Evolutionary conservation across 2,329 filamentous ascomycete species (phyloP).

Genomic region (Fusarium solani-melongenae): DNA sequence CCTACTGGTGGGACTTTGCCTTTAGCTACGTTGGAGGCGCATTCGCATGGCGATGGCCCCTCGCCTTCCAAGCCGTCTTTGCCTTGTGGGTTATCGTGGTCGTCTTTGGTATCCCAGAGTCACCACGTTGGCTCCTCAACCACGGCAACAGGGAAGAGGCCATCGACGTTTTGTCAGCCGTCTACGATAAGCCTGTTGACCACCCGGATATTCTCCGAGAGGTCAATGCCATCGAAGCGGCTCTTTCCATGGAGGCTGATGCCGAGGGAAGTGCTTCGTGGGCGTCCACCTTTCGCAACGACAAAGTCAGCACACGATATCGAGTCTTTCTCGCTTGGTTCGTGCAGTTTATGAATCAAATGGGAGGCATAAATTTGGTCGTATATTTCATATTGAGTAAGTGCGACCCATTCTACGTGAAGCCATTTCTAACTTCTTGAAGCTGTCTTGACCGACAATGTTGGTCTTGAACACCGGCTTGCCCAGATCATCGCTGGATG

Average conservation of each 20-base stretch:
- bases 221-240: conserved; percentile 52
- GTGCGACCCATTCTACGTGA: background rate
- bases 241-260: conserved; percentile 52
- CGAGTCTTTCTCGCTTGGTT: conserved; percentile 28
- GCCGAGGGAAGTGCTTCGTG: conserved; percentile 46
- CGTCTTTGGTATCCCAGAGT: conserved; percentile 53
- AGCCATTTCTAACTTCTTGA: background rate
- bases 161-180: conserved; percentile 48
- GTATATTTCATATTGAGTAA: conserved; percentile 51
- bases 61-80: conserved; percentile 47
- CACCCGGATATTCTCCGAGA: conserved; percentile 49
- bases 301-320: conserved; percentile 25
- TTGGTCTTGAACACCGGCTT: conserved; percentile 26
- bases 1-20: conserved; percentile 55
- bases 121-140: conserved; percentile 53
- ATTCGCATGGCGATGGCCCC: conserved; percentile 36
- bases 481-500: conserved; percentile 50
- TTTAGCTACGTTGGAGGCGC: conserved; percentile 44
- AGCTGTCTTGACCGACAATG: conserved; percentile 24
- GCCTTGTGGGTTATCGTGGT: conserved; percentile 46
- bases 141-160: conserved; percentile 52
- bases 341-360: conserved; percentile 51
- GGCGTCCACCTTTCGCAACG: conserved; percentile 49
- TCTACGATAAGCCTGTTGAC: conserved; percentile 53
- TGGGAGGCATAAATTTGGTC: conserved; percentile 59